Base-by-base conservation (phyloP, 2,329 filamentous ascomycete genomes). In the Leptographium lundbergii region DNA sequence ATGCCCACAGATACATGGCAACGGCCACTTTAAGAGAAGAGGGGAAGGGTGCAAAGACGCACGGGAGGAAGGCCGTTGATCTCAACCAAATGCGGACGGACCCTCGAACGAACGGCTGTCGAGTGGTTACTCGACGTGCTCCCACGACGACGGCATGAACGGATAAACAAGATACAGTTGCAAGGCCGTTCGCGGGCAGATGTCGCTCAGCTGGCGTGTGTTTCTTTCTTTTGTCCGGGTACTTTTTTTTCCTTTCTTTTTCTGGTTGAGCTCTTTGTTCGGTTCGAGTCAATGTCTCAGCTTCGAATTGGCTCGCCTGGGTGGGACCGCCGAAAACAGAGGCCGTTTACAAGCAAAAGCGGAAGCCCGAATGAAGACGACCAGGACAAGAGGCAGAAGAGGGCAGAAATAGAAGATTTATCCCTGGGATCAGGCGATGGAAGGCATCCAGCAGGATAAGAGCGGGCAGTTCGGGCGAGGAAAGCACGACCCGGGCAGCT, bases 401-500 rank as follows among this genome's bases (percentile, higher is more conserved):
- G 32, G 13, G 32, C 11, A 22, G 17, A 32, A 25, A 56, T 32
- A 51, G 3, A 11, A 19, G 27, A 17, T 17, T 50, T 27, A 10
- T n/a, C 9, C 53, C 22, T n/a, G 54, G 14, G 27, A 56, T 22
- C 48, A 29, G 34, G 14, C 56, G 60, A 60, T 59, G 59, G 29
- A 51, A 50, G 36, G 25, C 34, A 36, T 19, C 4, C 17, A 34
- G 32, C 10, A 19, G 54, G 22, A 45, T 19, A 19, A 48, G 25
- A 56, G 25, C 27, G 32, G 27, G 54, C 25, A 57, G 22, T 56
- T 29, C 29, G 14, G 19, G 45, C 29, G 39, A 25, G 42, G 62
- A 61, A 63, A 57, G 59, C 58, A 59, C 59, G 54, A 57, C 59
- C 62, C 9, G 57, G 57, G 45, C 60, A 61, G 61, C 50, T 61